phyloP scores from a whole-genome alignment of 2,329 filamentous ascomycete species.

The Talaromyces sp. region DNA sequence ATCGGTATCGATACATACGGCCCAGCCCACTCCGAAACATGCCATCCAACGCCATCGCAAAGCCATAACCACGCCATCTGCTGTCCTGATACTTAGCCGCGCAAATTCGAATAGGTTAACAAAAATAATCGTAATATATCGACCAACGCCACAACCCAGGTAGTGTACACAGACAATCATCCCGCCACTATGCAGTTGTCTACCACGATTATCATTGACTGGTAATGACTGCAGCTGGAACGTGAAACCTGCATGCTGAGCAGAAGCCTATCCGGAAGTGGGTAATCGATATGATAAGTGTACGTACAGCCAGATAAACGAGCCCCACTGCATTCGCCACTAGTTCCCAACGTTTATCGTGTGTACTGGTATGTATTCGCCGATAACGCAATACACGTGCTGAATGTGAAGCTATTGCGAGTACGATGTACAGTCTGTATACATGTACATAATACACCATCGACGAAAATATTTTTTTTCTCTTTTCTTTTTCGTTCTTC shows the following conservation, averaged over 20 bases:
- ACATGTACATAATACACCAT: background rate
- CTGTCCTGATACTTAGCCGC: background rate
- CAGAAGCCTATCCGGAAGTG: background rate
- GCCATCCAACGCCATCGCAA: slow-evolving; percentile 5
- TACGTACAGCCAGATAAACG: background rate
- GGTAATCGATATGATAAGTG: background rate
- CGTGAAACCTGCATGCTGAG: slow-evolving; percentile 6
- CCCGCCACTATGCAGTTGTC: background rate
- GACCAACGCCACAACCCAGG: background rate
- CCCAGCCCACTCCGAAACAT: slow-evolving; percentile 12
- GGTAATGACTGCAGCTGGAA: background rate
- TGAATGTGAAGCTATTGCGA: background rate
- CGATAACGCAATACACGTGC: slow-evolving; percentile 3
- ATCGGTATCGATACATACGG: slow-evolving; percentile 2
- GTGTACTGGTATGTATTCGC: too few relatives aligned
- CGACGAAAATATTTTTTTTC: background rate
- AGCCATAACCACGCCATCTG: background rate
- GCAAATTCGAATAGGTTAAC: background rate
- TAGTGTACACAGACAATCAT: background rate
- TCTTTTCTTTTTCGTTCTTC: background rate
- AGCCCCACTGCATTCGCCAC: slow-evolving; percentile 2
- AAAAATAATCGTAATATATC: background rate
- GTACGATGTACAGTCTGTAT: background rate
- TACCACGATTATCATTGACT: background rate
- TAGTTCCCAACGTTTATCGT: slow-evolving; percentile 1